Percentiles rank a stretch among this genome's conserved stretches.
Conservation (phyloP, 345 rosid species). For the Nephelium lappaceum region DNA sequence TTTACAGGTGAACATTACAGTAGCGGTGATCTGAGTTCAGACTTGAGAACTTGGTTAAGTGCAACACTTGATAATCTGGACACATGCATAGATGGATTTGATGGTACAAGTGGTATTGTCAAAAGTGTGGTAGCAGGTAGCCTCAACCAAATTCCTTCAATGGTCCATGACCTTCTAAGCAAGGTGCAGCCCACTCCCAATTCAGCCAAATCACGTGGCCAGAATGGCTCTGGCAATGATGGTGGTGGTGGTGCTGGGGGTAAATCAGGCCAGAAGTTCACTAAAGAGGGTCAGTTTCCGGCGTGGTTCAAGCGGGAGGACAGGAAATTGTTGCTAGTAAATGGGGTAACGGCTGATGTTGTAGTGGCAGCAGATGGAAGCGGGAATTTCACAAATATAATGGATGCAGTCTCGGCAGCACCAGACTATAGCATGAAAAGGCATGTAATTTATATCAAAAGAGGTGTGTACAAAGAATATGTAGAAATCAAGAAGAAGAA, state of each 20-base stretch:
- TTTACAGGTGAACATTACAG: conserved; percentile 65
- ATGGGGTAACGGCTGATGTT: conserved; percentile 46
- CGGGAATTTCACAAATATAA: conserved; percentile 60
- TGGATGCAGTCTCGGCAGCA: conserved; percentile 70
- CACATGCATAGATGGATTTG: conserved; percentile 85
- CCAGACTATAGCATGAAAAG: conserved; percentile 57
- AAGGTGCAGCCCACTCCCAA: conserved; percentile 49
- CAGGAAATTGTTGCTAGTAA: conserved; percentile 45
- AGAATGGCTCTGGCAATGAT: neutral
- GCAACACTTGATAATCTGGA: conserved; percentile 78
- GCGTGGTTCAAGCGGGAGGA: conserved; percentile 62
- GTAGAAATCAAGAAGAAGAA: conserved; percentile 84
- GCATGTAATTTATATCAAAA: conserved; percentile 60
- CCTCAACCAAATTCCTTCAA: conserved; percentile 50
- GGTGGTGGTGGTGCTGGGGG: neutral
- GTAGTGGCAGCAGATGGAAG: conserved; percentile 80
- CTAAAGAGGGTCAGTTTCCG: conserved; percentile 43
- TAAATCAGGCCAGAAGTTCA: neutral
- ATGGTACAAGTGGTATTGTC: conserved; percentile 57
- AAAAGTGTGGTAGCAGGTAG: conserved; percentile 50
- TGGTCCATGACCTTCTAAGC: conserved; percentile 51
- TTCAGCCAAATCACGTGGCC: conserved; percentile 18
- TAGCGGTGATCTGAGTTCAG: conserved; percentile 66
- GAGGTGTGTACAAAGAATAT: conserved; percentile 71
- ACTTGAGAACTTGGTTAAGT: conserved; percentile 73